Evolutionary conservation across 2,329 filamentous ascomycete species (phyloP).

Genomic region (Monilinia laxa): DNA sequence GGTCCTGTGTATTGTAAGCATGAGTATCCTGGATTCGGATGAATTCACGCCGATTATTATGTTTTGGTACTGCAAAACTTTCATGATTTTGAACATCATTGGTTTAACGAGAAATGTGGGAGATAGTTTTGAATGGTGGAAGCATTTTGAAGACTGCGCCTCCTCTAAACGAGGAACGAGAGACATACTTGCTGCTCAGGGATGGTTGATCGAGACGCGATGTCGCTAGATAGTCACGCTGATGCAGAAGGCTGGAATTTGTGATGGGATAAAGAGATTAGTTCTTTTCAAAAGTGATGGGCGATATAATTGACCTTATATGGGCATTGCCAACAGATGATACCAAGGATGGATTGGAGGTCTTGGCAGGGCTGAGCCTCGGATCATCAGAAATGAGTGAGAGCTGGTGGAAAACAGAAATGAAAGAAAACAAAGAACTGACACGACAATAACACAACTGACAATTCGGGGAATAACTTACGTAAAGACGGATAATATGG

Average conservation of each 20-base stretch:
- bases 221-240: background rate
- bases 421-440: background rate
- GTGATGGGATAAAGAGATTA: background rate
- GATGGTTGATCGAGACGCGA: background rate
- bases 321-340: background rate
- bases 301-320: background rate
- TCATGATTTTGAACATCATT: background rate
- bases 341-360: background rate
- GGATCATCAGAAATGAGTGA: slow-evolving; percentile 4
- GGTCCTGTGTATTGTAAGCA: background rate
- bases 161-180: background rate
- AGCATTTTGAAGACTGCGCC: background rate
- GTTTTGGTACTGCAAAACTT: too few species aligned
- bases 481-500: slow-evolving; percentile 12
- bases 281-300: background rate
- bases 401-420: background rate
- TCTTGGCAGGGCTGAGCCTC: slow-evolving; percentile 11
- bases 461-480: background rate
- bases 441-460: too few species aligned
- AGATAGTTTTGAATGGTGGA: too few species aligned
- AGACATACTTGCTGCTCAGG: background rate
- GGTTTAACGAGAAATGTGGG: background rate
- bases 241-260: background rate
- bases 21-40: background rate
- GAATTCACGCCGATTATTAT: background rate